Evolutionary conservation across 371 early-diverging fungal species (phyloP), one percentile per base, ranked within the genome.

Genomic region (Rhizopus delemar): DNA sequence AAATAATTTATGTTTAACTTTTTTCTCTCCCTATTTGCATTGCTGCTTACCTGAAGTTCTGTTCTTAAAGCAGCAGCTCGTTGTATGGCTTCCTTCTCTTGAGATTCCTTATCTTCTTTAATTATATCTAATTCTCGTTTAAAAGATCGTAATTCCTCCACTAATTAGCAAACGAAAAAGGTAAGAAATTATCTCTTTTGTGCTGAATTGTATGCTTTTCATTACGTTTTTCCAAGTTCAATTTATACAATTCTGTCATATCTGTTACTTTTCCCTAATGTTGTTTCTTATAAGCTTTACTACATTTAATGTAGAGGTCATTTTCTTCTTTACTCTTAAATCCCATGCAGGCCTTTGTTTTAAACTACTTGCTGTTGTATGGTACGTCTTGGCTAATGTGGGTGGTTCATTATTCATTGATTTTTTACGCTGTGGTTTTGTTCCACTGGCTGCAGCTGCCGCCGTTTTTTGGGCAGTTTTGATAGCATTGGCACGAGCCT

Each of bases 261-360:
- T 77, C 77, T 32, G 57, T 41, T 9, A 77, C 59, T 53, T 70
- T 66, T 12, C 77, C 77, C 77, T 77, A 53, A 9, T 11, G 5
- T 43, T 5, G 7, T 43, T 31, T 32, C 46, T 31, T 31, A n/a
- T n/a, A 46, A 31, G 28, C 13, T 8, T 45, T 0, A n/a, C 8
- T 48, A 16, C 7, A 32, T 51, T 15, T 11, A 46, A n/a, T 8
- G 22, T 45, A 36, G 8, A 51, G 31, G 2, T 46, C 6, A 31
- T 7, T 50, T 11, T 35, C 3, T 15, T n/a, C 5, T 6, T 54
- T 76, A 77, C 77, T 51, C 77, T 58, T 35, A 73, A 59, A 60
- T 77, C 74, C 77, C 77, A 77, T n/a, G 68, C 48, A 11, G 74
- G 70, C 49, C 72, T 64, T 53, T 71, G 63, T 41, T 73, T 73